Base-by-base conservation (phyloP, 1,139 yeast species). In the Geotrichum carabidarum region DNA sequence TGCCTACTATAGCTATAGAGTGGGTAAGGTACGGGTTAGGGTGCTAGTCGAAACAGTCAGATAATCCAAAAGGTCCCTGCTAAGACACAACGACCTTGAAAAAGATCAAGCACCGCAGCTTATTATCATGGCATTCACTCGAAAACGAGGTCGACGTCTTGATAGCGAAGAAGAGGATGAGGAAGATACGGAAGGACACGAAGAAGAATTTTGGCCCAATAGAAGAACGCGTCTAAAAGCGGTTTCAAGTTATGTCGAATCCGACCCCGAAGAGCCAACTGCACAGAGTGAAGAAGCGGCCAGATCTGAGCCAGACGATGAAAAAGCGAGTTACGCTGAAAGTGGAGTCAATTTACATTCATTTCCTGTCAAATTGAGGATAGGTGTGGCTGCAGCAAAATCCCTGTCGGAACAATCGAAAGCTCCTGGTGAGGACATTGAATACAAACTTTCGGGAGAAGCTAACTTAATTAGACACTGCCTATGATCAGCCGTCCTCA, bases 301-400 rank as follows among this genome's bases (percentile, higher is more conserved):
- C 18, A 35, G 17, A 12, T 17, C 27, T 8, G 35, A 44, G 8
- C 18, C n/a, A n/a, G 47, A 42, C 6, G 30, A 9, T 7, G 27
- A 15, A 8, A 30, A 32, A 15, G 32, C 51, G 18, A 27, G 22
- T 27, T 34, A 27, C 8, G n/a, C 37, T 30, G 35, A 30, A 37
- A 27, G 12, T 22, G 50, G 14, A 8, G 18, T 22, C 17, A 31
- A 35, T 12, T 34, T 14, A 5, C 42, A 37, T 14, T 37, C 50
- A 14, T 48, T 34, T 27, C 40, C 36, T 17, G 41, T 48, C 4
- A 48, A 22, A 18, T 36, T 48, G 22, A 48, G 40, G 32, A 48
- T 48, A 15, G 51, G 51, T 36, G 40, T 34, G 15, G 40, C 12
- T 4, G 51, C 51, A 12, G 51, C 51, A 31, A 18, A 46, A 18